Base-by-base conservation (phyloP, 345 rosid genomes). In the Passiflora organensis region DNA sequence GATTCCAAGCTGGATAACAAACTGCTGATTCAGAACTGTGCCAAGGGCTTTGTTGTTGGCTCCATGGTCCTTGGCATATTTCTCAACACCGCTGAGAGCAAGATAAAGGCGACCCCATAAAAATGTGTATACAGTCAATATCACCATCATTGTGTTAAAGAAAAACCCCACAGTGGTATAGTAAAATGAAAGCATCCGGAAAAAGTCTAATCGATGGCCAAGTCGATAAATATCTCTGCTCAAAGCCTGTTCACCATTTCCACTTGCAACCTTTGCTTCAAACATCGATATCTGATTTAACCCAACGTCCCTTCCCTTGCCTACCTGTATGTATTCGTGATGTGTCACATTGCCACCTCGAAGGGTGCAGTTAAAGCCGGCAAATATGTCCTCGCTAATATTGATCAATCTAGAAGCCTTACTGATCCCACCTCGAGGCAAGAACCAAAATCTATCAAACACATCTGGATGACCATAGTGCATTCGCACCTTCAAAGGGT, bases 401-500 rank as follows among this genome's bases (percentile, higher is more conserved):
- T 89, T 89, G 49, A 89, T 86, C 58, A 89, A 80, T 70, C 65
- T 80, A 45, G 97, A 86, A 48, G 97, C 97, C 78, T 89, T 89
- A 75, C 97, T 89, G 55, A 89, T 53, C 43, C 97, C 97, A 42
- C 97, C 97, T 32, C 93, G 81, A 55, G 82, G 72, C 74, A 89
- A 53, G 78, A 86, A 84, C 95, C 95, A 89, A 64, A 86, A 80
- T 67, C 97, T 71, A 76, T 89, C 97, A 51, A 89, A 89, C 43
- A 89, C 95, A 77, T 89, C 96, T 1, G 96, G 96, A 62, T 89
- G 96, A 46, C 96, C 95, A 63, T 89, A 85, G 67, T 89, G 96
- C 96, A 89, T 85, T 48, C 95, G 78, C 32, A 89, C 76, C 79
- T 89, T 89, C 71, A 89, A 67, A 53, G 96, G 95, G 63, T 89